phyloP scores from a whole-genome alignment of 768 basidiomycete species.

The Boletus rubropictus region DNA sequence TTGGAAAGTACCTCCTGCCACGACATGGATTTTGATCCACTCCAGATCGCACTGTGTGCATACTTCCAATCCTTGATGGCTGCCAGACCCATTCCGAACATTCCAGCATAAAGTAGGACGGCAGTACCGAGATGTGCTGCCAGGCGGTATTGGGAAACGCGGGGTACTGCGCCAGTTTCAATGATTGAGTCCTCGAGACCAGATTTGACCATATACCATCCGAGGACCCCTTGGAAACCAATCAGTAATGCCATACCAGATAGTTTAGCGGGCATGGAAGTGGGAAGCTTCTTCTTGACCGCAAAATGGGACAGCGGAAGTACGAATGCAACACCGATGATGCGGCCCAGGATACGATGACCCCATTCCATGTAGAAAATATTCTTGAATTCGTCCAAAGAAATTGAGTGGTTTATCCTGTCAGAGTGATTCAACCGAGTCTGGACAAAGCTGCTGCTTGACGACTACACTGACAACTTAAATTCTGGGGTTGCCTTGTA shows the following conservation, averaged over 20 bases:
- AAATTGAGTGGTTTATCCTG: slow-evolving; percentile 86
- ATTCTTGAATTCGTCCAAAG: slow-evolving; percentile 85
- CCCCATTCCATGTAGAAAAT: slow-evolving; percentile 99
- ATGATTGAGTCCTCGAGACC: slow-evolving; percentile 82
- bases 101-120: slow-evolving; percentile 86
- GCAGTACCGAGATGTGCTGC: slow-evolving; percentile 94
- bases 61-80: slow-evolving; percentile 77
- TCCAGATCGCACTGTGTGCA: slow-evolving; percentile 52
- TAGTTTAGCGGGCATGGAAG: slow-evolving; percentile 56
- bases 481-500: slow-evolving; percentile 95
- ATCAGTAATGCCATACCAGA: slow-evolving; percentile 72
- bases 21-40: slow-evolving; percentile 40
- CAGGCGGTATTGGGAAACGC: slow-evolving; percentile 94
- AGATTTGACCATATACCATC: slow-evolving; percentile 99
- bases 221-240: slow-evolving; percentile 85
- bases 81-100: slow-evolving; percentile 75
- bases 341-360: slow-evolving; percentile 87
- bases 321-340: slow-evolving; percentile 80
- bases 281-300: slow-evolving; percentile 60
- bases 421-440: neutral
- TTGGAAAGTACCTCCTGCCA: slow-evolving; percentile 49
- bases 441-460: neutral
- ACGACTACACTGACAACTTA: slow-evolving; percentile 62
- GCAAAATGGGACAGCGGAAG: slow-evolving; percentile 80
- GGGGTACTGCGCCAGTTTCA: slow-evolving; percentile 77